phyloP scores from a whole-genome alignment of 148 eudicot species.

The Linanthus parryae region DNA sequence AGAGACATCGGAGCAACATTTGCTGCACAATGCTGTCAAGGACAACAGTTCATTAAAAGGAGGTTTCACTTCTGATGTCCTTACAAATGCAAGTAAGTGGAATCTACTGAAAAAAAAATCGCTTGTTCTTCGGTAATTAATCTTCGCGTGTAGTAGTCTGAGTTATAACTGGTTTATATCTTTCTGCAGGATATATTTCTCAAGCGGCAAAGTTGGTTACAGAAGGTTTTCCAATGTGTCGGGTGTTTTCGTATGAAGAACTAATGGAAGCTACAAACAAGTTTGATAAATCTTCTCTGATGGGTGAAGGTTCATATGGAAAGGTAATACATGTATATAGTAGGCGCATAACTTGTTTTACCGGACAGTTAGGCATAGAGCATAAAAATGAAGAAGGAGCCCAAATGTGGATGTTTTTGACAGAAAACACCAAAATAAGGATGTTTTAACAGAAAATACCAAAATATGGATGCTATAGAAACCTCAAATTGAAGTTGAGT shows the following conservation, averaged over 20 bases:
- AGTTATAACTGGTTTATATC: conserved; percentile 8
- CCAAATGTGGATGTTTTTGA: no score
- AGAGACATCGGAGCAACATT: conserved; percentile 46
- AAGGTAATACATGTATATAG: conserved; percentile 41
- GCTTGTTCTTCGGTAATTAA: background rate
- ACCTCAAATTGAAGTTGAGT: no score
- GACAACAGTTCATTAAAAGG: conserved; percentile 38
- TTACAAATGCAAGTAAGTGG: conserved; percentile 71
- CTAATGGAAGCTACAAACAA: conserved; percentile 58
- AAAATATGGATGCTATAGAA: no score
- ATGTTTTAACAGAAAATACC: no score
- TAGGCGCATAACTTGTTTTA: background rate
- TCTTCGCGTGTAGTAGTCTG: background rate
- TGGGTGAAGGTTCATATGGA: conserved; percentile 68
- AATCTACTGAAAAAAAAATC: background rate
- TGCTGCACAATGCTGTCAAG: conserved; percentile 40
- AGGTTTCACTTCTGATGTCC: conserved; percentile 44
- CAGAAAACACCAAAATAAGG: no score
- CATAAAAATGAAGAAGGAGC: no score
- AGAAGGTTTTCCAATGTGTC: conserved; percentile 43
- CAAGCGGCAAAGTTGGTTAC: conserved; percentile 50
- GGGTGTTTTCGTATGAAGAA: conserved; percentile 50
- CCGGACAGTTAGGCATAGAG: no score
- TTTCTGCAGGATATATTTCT: conserved; percentile 48
- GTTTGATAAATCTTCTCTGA: conserved; percentile 38